A percentile compares a stretch with the other conserved stretches of the same genome.
phyloP scores from a whole-genome alignment of 2,329 filamentous ascomycete genomes.

The Colletotrichum destructivum region DNA sequence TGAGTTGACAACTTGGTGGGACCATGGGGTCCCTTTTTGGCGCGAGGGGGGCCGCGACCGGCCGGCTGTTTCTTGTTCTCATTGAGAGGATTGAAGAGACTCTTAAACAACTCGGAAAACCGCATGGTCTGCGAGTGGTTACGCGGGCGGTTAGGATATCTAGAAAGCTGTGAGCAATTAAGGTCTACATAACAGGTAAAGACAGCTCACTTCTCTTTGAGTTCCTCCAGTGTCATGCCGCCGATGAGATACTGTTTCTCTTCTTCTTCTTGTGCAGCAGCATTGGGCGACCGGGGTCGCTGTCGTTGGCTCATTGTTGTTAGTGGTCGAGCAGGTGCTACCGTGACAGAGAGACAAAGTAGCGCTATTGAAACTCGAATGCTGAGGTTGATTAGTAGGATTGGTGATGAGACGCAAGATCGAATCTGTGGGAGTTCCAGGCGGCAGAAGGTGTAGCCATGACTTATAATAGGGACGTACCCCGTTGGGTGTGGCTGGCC shows the following conservation, averaged over 20 bases:
- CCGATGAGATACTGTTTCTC: conserved; percentile 64
- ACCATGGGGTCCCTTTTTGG: conserved; percentile 74
- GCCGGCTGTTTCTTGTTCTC: conserved; percentile 85
- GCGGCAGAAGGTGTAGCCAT: neutral
- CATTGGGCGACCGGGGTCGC: conserved; percentile 50
- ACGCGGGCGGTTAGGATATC: conserved; percentile 85
- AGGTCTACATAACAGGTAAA: neutral
- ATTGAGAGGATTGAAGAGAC: conserved; percentile 84
- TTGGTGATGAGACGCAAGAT: neutral
- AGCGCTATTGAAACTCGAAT: no score
- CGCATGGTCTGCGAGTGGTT: conserved; percentile 85
- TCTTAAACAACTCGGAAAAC: conserved; percentile 84
- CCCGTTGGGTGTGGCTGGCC: conserved; percentile 13
- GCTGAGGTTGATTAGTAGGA: accelerated
- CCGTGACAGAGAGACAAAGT: neutral
- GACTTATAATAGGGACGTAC: conserved; percentile 20
- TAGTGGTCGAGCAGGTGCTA: neutral
- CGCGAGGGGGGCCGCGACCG: conserved; percentile 66
- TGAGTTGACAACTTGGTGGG: conserved; percentile 75
- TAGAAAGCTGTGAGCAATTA: conserved; percentile 53
- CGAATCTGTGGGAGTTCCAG: neutral
- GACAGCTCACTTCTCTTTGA: conserved; percentile 60
- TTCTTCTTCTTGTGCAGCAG: conserved; percentile 65
- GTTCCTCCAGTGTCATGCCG: conserved; percentile 57
- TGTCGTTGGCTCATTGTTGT: conserved; percentile 53